Evolutionary conservation across 2,329 filamentous ascomycete species (phyloP).

Genomic region (Tolypocladium nubicola): DNA sequence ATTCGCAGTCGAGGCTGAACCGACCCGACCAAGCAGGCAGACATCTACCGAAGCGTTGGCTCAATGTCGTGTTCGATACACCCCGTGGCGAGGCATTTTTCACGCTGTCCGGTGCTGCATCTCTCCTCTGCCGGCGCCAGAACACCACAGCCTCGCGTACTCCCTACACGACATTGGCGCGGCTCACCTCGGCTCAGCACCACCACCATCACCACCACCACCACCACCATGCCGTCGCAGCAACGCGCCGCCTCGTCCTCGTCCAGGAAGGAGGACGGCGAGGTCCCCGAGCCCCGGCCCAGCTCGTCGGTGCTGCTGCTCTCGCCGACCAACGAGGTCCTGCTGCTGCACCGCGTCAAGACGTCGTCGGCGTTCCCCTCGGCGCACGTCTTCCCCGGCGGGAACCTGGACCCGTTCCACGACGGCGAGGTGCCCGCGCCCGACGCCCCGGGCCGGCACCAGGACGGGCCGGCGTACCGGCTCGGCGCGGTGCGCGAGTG

Average conservation of each 20-base stretch:
- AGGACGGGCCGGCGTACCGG: conserved; percentile 65
- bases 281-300: conserved; percentile 40
- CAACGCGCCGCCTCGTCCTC: conserved; percentile 2
- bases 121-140: not conserved
- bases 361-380: conserved; percentile 79
- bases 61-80: not conserved
- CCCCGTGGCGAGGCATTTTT: not conserved
- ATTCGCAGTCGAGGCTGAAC: too few species aligned
- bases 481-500: conserved; percentile 79
- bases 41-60: too few species aligned
- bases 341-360: conserved; percentile 77
- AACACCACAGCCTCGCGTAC: not conserved
- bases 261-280: conserved; percentile 12
- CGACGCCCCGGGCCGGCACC: conserved; percentile 47
- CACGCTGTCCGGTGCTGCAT: not conserved
- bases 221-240: not conserved
- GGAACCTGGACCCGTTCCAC: conserved; percentile 67
- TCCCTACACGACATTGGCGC: not conserved
- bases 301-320: conserved; percentile 75
- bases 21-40: too few species aligned
- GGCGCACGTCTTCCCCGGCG: conserved; percentile 92
- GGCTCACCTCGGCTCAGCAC: not conserved
- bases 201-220: conserved; percentile 1
- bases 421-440: conserved; percentile 49
- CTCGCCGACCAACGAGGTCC: conserved; percentile 75